These are phyloP conservation scores for Phytophthora cajani DNA, from an alignment of 352 stramenopile genomes.

Conservation along the genomic window DNA sequence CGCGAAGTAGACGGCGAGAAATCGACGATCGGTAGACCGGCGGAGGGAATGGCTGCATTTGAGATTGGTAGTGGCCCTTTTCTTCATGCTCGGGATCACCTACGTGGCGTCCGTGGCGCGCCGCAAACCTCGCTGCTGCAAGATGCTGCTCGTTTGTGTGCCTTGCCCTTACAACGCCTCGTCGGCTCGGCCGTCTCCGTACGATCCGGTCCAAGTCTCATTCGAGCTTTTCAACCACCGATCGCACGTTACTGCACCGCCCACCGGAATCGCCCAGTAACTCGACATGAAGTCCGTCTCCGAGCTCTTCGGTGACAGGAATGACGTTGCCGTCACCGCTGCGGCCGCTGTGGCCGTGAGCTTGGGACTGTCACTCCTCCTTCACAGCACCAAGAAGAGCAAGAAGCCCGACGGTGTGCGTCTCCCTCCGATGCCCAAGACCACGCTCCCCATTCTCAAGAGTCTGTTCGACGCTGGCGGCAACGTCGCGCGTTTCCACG, in stretches of 20 bases:
- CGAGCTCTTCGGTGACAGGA: slow-evolving; percentile 18
- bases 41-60: slow-evolving; percentile 2
- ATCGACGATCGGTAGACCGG: not conserved
- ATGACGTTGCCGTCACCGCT: slow-evolving; percentile 19
- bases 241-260: not conserved
- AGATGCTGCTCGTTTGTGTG: not conserved
- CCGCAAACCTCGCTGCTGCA: not conserved
- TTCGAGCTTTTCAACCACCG: slow-evolving; percentile 16
- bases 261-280: slow-evolving; percentile 18
- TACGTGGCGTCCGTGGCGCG: not conserved
- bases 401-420: slow-evolving; percentile 23
- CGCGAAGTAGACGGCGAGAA: too few relatives aligned
- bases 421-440: slow-evolving; percentile 32
- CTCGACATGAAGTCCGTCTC: slow-evolving; percentile 28
- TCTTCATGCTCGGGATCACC: not conserved
- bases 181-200: not conserved
- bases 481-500: slow-evolving; percentile 45
- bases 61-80: slow-evolving; percentile 1
- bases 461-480: slow-evolving; percentile 36
- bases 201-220: slow-evolving; percentile 6
- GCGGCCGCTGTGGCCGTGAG: slow-evolving; percentile 26
- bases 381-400: slow-evolving; percentile 28
- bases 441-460: slow-evolving; percentile 47
- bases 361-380: slow-evolving; percentile 32
- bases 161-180: not conserved